These are phyloP conservation scores for Hippophae tibetana DNA, from an alignment of 306 rosid species.

Conservation along the genomic window DNA sequence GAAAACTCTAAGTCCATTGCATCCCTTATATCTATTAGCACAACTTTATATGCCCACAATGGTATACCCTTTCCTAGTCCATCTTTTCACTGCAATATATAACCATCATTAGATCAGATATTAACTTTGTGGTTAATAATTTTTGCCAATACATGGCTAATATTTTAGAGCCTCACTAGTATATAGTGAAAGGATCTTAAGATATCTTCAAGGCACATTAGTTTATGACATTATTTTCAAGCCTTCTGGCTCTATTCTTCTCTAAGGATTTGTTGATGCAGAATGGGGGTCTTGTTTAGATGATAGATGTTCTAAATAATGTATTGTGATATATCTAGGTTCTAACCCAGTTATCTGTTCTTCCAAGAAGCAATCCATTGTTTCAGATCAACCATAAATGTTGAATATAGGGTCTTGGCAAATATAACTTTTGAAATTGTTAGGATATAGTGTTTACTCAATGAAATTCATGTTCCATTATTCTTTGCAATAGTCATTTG, in stretches of 20 bases:
- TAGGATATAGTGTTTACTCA: background rate
- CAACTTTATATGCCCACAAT: no score
- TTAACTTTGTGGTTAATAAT: background rate
- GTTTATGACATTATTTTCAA: background rate
- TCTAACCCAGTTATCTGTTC: background rate
- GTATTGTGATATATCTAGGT: background rate
- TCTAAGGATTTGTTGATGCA: background rate
- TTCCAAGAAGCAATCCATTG: background rate
- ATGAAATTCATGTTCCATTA: background rate
- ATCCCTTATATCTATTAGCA: no score
- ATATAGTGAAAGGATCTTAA: background rate
- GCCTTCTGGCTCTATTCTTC: background rate
- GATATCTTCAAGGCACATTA: background rate
- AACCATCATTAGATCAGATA: background rate
- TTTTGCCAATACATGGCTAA: background rate
- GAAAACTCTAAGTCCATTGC: no score
- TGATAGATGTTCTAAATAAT: no score
- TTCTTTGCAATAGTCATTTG: background rate
- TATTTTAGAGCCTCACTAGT: background rate
- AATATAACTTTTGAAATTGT: background rate
- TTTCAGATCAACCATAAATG: background rate
- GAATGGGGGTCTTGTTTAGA: background rate
- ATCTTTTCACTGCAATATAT: no score
- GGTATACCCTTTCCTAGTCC: no score
- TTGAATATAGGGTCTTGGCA: background rate